Evolutionary conservation across 192 early-diverging fungal species (phyloP), one percentile per base, ranked within the genome.

Genomic region (Cladochytrium replicatum): DNA sequence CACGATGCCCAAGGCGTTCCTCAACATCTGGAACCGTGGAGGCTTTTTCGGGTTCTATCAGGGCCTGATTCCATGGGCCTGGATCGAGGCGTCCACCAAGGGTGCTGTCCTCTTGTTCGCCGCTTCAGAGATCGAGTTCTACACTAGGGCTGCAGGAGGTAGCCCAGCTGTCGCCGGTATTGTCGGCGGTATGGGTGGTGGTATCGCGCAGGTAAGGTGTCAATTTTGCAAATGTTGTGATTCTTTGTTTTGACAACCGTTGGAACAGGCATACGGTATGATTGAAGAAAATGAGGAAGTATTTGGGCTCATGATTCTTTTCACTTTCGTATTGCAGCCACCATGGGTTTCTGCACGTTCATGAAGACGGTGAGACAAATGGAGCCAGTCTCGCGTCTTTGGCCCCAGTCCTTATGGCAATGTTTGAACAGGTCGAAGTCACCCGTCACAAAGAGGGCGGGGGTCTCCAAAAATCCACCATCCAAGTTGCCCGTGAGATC

Each of bases 331-430:
- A 86, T 86, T 0, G 89, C 89, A 66, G 80, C 86, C 37, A 92
- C 89, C 26, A 92, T 92, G 89, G 89, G 89, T 21, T 92, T 92
- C 64, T 89, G 87, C 60, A 92, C 89, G 1, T 89, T 89, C 65
- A 92, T 92, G 89, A 92, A 92, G 69, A 90, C 87, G 3, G 57
- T 50, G 31, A 39, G 40, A 32, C 13, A 37, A 13, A 13, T 37
- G 13, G 34, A 37, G 34, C 17, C 13, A 37, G 17, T 37, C 17
- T 37, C 34, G 17, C 34, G 17, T 37, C 17, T 17, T 37, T 17
- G 17, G 34, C 17, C 13, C 17, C 34, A 13, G 13, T 37, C 13
- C 13, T 37, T 17, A 17, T 37, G 13, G 34, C 17, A 13, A 37
- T 37, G 17, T 13, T 13, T 37, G 17, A 17, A 31, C 41, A 7